Percentiles rank a stretch among this genome's conserved stretches.
These are phyloP conservation scores for Metarhizium robertsii DNA, from an alignment of 2,329 filamentous ascomycete genomes.

Conservation along the genomic window DNA sequence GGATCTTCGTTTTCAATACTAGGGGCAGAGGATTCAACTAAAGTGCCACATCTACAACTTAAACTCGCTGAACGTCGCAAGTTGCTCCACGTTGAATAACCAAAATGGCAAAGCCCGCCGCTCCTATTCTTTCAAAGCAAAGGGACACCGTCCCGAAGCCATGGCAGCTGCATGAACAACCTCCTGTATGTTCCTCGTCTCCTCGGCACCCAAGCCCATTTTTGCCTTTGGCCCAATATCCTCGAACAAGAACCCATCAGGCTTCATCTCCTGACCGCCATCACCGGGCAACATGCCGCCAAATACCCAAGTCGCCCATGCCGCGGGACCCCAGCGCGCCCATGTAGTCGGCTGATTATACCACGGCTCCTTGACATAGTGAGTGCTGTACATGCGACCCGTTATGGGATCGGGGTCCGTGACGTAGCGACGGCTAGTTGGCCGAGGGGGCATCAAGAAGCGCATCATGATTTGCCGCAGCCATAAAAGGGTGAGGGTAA, in stretches of 20 bases:
- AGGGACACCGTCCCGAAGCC: not conserved
- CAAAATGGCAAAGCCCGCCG: too few species aligned
- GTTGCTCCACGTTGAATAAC: too few species aligned
- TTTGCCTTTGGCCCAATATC: slow-evolving; percentile 48
- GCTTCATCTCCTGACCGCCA: slow-evolving; percentile 24
- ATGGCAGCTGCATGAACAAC: not conserved
- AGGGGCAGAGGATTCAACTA: not conserved
- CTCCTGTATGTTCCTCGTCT: slow-evolving; percentile 1
- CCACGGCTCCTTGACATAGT: slow-evolving; percentile 55
- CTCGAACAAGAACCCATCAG: slow-evolving; percentile 42
- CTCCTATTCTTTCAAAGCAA: not conserved
- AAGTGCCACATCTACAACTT: not conserved
- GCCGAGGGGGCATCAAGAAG: slow-evolving; percentile 51
- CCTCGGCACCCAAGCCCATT: slow-evolving; percentile 33
- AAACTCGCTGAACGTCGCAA: not conserved
- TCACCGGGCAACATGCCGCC: slow-evolving; percentile 39
- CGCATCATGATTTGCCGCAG: slow-evolving; percentile 46
- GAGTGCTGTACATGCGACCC: slow-evolving; percentile 37
- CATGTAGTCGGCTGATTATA: slow-evolving; percentile 51
- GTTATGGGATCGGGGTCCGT: slow-evolving; percentile 41
- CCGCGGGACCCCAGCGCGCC: slow-evolving; percentile 53
- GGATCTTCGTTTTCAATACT: not conserved
- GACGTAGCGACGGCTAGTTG: slow-evolving; percentile 28
- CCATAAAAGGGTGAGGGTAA: slow-evolving; percentile 38
- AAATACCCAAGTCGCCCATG: slow-evolving; percentile 33